Conservation (phyloP, 257 asterid species). For the Echites panduratus region DNA sequence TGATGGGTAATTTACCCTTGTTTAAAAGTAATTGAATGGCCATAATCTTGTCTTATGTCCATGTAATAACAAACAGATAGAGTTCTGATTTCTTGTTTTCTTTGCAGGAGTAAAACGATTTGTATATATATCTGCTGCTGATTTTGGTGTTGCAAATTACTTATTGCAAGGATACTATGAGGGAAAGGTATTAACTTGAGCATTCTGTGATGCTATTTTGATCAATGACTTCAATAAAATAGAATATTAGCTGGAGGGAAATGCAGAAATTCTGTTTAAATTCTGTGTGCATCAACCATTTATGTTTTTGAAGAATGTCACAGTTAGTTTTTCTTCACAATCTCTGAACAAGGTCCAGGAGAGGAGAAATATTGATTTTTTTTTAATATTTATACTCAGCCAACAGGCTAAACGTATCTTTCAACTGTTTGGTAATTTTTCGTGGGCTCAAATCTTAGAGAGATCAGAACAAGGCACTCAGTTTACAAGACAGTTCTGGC, state of each 20-base stretch:
- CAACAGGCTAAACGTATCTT: no score
- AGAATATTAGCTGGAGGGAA: neutral
- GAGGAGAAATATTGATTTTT: neutral
- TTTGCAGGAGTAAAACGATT: conserved; percentile 61
- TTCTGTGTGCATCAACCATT: neutral
- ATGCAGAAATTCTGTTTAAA: neutral
- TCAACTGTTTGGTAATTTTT: no score
- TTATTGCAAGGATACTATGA: conserved; percentile 63
- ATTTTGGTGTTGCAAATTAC: conserved; percentile 65
- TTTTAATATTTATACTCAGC: neutral
- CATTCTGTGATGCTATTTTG: neutral
- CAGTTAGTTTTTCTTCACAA: neutral
- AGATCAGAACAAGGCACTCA: no score
- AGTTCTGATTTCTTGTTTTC: neutral
- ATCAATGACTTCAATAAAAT: neutral
- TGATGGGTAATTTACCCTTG: neutral
- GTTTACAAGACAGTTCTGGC: no score
- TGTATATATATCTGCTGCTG: conserved; percentile 85
- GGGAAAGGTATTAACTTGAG: conserved; percentile 55
- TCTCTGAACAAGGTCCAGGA: neutral
- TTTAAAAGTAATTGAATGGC: neutral
- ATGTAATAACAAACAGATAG: neutral
- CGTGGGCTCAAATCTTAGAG: no score
- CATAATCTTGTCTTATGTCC: neutral
- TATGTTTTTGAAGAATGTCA: neutral